Conservation (phyloP, 768 basidiomycete species). For the Hypholoma fasciculare region DNA sequence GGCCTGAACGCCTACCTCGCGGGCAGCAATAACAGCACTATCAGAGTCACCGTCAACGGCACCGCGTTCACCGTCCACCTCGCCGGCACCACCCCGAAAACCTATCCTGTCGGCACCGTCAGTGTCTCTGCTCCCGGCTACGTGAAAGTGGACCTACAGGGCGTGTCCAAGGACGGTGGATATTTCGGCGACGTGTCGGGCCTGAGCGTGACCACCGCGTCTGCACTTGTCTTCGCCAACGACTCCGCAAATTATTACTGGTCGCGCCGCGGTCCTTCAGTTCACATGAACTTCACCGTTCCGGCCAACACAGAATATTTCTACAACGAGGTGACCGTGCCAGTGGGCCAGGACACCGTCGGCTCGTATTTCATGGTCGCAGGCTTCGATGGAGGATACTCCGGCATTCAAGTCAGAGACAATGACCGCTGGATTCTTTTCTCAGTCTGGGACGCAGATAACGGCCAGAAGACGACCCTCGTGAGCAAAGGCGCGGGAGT, state of each 20-base stretch:
- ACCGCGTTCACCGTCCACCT: slow-evolving; percentile 11
- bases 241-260: slow-evolving; percentile 16
- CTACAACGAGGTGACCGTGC: slow-evolving; percentile 19
- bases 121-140: slow-evolving; percentile 13
- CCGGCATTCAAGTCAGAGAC: slow-evolving; percentile 14
- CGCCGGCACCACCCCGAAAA: slow-evolving; percentile 11
- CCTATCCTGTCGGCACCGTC: slow-evolving; percentile 15
- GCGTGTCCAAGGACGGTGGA: slow-evolving; percentile 12
- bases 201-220: slow-evolving; percentile 13
- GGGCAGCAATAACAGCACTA: slow-evolving; percentile 15
- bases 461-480: slow-evolving; percentile 16
- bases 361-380: slow-evolving; percentile 18
- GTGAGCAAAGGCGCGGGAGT: slow-evolving; percentile 17
- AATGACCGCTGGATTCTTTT: slow-evolving; percentile 12
- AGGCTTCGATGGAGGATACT: slow-evolving; percentile 12
- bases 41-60: slow-evolving; percentile 15
- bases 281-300: slow-evolving; percentile 13
- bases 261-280: slow-evolving; percentile 18
- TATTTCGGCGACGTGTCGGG: slow-evolving; percentile 16
- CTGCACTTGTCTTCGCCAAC: slow-evolving; percentile 13
- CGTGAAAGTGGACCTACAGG: slow-evolving; percentile 16
- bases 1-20: slow-evolving; percentile 16
- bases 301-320: slow-evolving; percentile 14
- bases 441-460: slow-evolving; percentile 17
- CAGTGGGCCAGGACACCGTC: slow-evolving; percentile 12